Conservation (phyloP, 768 basidiomycete genomes). For the Trametes villosa region DNA sequence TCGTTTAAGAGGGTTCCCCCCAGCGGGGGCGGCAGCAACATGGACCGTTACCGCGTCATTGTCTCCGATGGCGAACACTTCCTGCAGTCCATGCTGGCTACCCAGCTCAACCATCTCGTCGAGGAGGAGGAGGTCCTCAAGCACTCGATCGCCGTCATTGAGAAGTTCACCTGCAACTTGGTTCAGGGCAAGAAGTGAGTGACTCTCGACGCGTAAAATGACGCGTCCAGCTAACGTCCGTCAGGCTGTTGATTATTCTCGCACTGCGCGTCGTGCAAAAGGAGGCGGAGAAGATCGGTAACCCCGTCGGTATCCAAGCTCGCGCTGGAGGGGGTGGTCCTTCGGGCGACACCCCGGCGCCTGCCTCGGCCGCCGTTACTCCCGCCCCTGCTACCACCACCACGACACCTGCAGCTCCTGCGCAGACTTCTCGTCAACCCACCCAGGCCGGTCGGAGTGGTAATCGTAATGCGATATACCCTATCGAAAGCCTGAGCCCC, state of each 20-base stretch:
- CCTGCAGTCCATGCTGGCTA: conserved; percentile 94
- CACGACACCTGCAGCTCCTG: conserved; percentile 27
- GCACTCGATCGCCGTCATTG: conserved; percentile 69
- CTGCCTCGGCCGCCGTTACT: conserved; percentile 33
- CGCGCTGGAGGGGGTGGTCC: conserved; percentile 37
- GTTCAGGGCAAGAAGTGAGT: conserved; percentile 84
- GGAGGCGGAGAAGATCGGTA: conserved; percentile 74
- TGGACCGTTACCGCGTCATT: conserved; percentile 78
- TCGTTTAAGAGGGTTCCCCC: conserved; percentile 76
- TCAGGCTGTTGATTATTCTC: conserved; percentile 83
- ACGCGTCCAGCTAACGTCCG: background rate
- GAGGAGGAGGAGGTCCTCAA: conserved; percentile 64
- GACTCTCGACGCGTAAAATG: conserved; percentile 1
- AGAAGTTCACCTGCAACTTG: conserved; percentile 79
- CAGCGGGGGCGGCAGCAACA: conserved; percentile 35
- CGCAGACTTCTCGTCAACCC: conserved; percentile 8
- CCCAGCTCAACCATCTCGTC: conserved; percentile 81
- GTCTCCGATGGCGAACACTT: conserved; percentile 88
- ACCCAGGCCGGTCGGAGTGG: conserved; percentile 25
- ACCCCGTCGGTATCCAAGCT: conserved; percentile 45
- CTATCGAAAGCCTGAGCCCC: conserved; percentile 93
- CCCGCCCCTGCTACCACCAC: conserved; percentile 35
- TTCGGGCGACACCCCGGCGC: conserved; percentile 20
- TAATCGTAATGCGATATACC: conserved; percentile 52
- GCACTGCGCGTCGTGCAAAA: conserved; percentile 59